phyloP scores from a whole-genome alignment of 495 filamentous ascomycete species.

The Copromyces sp. region DNA sequence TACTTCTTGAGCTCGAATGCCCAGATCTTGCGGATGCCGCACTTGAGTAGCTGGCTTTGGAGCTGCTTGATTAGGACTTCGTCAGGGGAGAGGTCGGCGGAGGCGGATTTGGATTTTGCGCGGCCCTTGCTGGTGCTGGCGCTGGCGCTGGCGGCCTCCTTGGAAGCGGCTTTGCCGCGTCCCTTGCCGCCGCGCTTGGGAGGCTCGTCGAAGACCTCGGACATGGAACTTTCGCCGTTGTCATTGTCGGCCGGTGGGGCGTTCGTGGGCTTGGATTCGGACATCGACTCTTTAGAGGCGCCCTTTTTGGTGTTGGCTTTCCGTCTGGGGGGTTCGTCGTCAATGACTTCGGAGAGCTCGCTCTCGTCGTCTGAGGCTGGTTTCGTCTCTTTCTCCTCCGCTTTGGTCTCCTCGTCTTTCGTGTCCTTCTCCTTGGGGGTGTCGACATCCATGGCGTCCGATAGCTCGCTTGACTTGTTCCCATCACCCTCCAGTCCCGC shows the following conservation, averaged over 20 bases:
- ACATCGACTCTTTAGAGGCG: neutral
- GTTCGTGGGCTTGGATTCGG: conserved; percentile 7
- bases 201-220: conserved; percentile 61
- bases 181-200: conserved; percentile 14
- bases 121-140: conserved; percentile 2
- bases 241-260: conserved; percentile 25
- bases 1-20: conserved; percentile 68
- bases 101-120: conserved; percentile 15
- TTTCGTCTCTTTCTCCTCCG: neutral
- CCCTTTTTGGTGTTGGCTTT: conserved; percentile 19
- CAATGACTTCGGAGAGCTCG: conserved; percentile 68
- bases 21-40: conserved; percentile 93
- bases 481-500: neutral
- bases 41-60: conserved; percentile 80
- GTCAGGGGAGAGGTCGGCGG: conserved; percentile 49
- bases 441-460: neutral
- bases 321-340: conserved; percentile 58
- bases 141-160: conserved; percentile 3
- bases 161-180: conserved; percentile 17
- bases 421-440: neutral
- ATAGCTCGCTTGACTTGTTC: neutral
- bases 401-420: neutral
- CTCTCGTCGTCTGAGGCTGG: conserved; percentile 54
- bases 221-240: conserved; percentile 71
- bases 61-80: conserved; percentile 83